A percentile compares a stretch with the other conserved stretches of the same genome.
These are phyloP conservation scores for Saccharomycopsis hybrid DNA, from an alignment of 1,139 yeast species.

Conservation along the genomic window DNA sequence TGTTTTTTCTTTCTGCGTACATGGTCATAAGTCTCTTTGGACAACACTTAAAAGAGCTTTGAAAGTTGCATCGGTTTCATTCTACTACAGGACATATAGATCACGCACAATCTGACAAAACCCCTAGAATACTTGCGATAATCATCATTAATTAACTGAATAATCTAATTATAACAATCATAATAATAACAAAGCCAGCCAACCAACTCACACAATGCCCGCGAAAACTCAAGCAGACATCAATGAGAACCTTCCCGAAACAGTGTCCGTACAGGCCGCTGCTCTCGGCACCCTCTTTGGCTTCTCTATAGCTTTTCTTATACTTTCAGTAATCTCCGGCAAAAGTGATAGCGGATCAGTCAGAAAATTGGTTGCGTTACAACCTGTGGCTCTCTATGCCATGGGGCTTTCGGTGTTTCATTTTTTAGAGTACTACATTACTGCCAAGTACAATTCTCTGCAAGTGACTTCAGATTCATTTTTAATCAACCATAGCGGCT, in stretches of 20 bases:
- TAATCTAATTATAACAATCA: too few species aligned
- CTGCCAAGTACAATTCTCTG: constrained; percentile 64
- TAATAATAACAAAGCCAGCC: too few species aligned
- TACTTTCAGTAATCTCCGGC: not conserved
- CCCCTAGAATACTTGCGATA: too few species aligned
- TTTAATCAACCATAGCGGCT: constrained; percentile 62
- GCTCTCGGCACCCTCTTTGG: constrained; percentile 37
- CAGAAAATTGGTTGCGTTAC: constrained; percentile 29
- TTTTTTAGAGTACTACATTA: constrained; percentile 70
- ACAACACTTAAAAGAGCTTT: too few species aligned
- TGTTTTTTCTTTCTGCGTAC: too few species aligned
- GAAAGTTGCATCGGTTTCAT: too few species aligned
- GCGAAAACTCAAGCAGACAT: constrained; percentile 26
- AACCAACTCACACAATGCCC: not conserved
- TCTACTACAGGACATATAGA: too few species aligned
- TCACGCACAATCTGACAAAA: too few species aligned
- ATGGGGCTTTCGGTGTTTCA: constrained; percentile 59
- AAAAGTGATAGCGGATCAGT: constrained; percentile 6
- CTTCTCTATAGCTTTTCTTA: constrained; percentile 22
- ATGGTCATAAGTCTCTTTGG: too few species aligned
- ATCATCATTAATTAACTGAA: too few species aligned
- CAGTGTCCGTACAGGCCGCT: constrained; percentile 35
- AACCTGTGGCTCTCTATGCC: constrained; percentile 42
- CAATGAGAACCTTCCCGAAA: constrained; percentile 30
- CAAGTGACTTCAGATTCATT: constrained; percentile 72